Evolutionary conservation across 495 filamentous ascomycete genomes (phyloP).

Genomic region (Hapsidospora chrysogenum): DNA sequence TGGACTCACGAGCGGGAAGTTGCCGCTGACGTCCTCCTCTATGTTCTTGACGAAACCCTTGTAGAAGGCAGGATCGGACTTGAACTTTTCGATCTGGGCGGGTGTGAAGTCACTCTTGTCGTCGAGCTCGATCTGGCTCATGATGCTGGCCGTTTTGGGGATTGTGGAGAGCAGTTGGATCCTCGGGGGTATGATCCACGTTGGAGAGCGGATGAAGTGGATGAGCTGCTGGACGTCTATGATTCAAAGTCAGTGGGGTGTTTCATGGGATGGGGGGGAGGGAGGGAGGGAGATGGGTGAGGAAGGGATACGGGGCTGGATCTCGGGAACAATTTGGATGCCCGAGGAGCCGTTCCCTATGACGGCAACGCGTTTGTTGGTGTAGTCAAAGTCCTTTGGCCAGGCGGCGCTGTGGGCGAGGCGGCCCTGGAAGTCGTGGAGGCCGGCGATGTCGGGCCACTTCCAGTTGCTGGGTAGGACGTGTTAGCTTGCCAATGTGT

Average conservation of each 20-base stretch:
- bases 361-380: conserved; percentile 25
- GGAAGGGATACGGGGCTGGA: too few species aligned
- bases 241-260: too few species aligned
- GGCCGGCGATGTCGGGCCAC: conserved; percentile 30
- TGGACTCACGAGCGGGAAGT: neutral
- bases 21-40: neutral
- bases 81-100: neutral
- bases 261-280: too few species aligned
- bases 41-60: neutral
- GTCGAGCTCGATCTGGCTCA: neutral
- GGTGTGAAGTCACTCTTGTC: neutral
- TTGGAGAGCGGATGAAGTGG: neutral
- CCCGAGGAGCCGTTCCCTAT: conserved; percentile 16
- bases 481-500: too few species aligned
- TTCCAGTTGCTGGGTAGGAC: conserved; percentile 19
- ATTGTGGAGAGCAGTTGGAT: too few species aligned
- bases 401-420: conserved; percentile 33
- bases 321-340: conserved; percentile 32
- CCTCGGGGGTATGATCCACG: neutral
- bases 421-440: conserved; percentile 19
- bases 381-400: conserved; percentile 23
- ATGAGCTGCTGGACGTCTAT: too few species aligned
- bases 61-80: neutral
- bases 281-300: too few species aligned
- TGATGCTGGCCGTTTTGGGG: neutral